Evolutionary conservation across 2,329 filamentous ascomycete genomes (phyloP).

Genomic region (Neospermospora avenae): DNA sequence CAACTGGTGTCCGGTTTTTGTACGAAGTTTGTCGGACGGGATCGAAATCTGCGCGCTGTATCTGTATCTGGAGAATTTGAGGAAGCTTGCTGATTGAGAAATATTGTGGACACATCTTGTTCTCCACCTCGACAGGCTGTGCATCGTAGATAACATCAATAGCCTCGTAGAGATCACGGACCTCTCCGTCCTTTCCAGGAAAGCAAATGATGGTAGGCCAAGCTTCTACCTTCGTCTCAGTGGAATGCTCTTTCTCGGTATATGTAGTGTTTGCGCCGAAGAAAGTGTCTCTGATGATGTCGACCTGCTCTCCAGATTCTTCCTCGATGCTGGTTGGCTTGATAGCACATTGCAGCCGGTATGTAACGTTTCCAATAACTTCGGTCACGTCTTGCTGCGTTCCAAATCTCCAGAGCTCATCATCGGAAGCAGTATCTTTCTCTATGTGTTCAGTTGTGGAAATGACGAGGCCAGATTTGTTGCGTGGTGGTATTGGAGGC

Average conservation of each 20-base stretch:
- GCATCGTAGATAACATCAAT: slow-evolving; percentile 83
- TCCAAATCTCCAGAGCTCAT: slow-evolving; percentile 36
- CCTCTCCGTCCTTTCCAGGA: slow-evolving; percentile 43
- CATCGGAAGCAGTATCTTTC: slow-evolving; percentile 30
- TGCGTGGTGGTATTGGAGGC: slow-evolving; percentile 36
- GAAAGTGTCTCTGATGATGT: slow-evolving; percentile 71
- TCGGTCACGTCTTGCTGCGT: slow-evolving; percentile 92
- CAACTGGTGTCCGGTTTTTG: slow-evolving; percentile 76
- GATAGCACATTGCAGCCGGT: slow-evolving; percentile 87
- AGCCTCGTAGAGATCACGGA: slow-evolving; percentile 72
- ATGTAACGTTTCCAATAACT: slow-evolving; percentile 88
- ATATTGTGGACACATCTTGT: slow-evolving; percentile 57
- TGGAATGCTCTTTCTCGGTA: slow-evolving; percentile 47
- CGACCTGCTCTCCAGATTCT: slow-evolving; percentile 71
- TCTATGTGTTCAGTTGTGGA: slow-evolving; percentile 29
- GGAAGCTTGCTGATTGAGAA: slow-evolving; percentile 73
- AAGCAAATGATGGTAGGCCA: slow-evolving; percentile 58
- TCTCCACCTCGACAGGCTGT: slow-evolving; percentile 67
- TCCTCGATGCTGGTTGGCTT: slow-evolving; percentile 61
- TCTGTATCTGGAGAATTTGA: slow-evolving; percentile 83
- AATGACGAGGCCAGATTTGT: slow-evolving; percentile 34
- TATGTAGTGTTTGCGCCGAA: slow-evolving; percentile 61
- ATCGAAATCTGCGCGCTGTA: slow-evolving; percentile 77
- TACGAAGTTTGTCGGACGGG: slow-evolving; percentile 53
- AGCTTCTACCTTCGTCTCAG: slow-evolving; percentile 43